These are phyloP conservation scores for Tolypocladium cylindrosporum DNA, from an alignment of 2,329 filamentous ascomycete genomes.

Conservation along the genomic window DNA sequence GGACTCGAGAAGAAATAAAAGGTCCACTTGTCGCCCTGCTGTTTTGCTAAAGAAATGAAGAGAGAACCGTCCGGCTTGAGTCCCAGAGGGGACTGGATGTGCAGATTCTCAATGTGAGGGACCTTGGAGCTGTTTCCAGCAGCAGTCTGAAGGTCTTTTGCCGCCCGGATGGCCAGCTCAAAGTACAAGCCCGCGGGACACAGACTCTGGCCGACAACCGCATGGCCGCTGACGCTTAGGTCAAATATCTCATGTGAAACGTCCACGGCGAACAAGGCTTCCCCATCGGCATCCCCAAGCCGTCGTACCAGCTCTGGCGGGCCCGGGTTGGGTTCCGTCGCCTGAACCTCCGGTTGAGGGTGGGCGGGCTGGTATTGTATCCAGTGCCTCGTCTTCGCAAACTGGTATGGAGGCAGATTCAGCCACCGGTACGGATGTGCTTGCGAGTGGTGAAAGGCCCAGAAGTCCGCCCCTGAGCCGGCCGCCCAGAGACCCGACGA, in stretches of 20 bases:
- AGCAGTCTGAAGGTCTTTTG: too few species aligned
- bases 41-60: too few species aligned
- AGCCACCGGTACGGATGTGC: slow-evolving; percentile 3
- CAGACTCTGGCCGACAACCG: too few species aligned
- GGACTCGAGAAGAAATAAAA: too few species aligned
- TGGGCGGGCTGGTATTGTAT: slow-evolving; percentile 3
- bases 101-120: too few species aligned
- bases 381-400: slow-evolving; percentile 16
- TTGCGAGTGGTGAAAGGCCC: slow-evolving; percentile 12
- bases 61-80: too few species aligned
- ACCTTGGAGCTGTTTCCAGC: too few species aligned
- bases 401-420: slow-evolving; percentile 16
- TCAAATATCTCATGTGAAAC: slow-evolving; percentile 7
- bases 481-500: slow-evolving; percentile 9
- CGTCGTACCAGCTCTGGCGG: not conserved
- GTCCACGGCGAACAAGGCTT: not conserved
- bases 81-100: too few species aligned
- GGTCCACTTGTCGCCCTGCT: too few species aligned
- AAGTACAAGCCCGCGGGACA: too few species aligned
- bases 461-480: slow-evolving; percentile 10
- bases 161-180: too few species aligned
- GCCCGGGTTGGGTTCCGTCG: not conserved
- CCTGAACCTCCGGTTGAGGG: not conserved
- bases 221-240: not conserved
- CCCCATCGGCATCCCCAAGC: not conserved